Conservation (phyloP, 331 rosid species). For the Malus hybrid region DNA sequence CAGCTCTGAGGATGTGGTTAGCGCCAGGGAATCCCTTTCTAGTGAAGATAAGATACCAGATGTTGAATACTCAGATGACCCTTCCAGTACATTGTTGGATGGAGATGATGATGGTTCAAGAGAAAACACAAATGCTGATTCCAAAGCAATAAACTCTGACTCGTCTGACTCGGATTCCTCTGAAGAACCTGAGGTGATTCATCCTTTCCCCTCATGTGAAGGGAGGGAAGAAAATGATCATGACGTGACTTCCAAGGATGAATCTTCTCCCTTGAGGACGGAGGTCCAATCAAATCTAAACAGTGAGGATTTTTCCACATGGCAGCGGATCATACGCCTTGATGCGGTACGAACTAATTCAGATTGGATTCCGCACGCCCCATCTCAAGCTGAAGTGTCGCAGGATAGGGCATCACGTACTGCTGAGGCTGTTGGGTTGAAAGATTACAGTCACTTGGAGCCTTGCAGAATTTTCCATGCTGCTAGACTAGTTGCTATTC, state of each 20-base stretch:
- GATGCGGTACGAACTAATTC: constrained; percentile 92
- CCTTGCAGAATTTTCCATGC: constrained; percentile 85
- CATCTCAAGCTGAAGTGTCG: constrained; percentile 57
- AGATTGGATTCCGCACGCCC: constrained; percentile 75
- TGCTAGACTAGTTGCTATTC: constrained; percentile 87
- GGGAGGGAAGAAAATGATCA: constrained; percentile 44
- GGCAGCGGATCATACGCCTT: constrained; percentile 96
- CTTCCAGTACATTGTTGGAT: constrained; percentile 62
- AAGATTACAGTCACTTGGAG: constrained; percentile 87
- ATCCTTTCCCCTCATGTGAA: constrained; percentile 51
- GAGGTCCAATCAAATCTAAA: constrained; percentile 40
- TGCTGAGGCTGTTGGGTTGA: constrained; percentile 92
- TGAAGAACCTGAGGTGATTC: constrained; percentile 71
- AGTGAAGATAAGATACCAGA: constrained; percentile 70
- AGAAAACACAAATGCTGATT: constrained; percentile 45
- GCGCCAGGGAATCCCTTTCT: constrained; percentile 90
- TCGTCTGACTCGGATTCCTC: constrained; percentile 91
- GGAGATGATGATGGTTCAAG: constrained; percentile 53
- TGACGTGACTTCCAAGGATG: constrained; percentile 39
- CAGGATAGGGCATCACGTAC: constrained; percentile 58
- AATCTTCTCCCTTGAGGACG: constrained; percentile 41
- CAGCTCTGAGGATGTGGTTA: constrained; percentile 82
- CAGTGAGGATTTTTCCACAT: constrained; percentile 78
- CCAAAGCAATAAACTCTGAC: constrained; percentile 53
- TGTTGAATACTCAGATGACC: constrained; percentile 54